Evolutionary conservation across 257 asterid species (phyloP).

Genomic region (Solanum arcanum): DNA sequence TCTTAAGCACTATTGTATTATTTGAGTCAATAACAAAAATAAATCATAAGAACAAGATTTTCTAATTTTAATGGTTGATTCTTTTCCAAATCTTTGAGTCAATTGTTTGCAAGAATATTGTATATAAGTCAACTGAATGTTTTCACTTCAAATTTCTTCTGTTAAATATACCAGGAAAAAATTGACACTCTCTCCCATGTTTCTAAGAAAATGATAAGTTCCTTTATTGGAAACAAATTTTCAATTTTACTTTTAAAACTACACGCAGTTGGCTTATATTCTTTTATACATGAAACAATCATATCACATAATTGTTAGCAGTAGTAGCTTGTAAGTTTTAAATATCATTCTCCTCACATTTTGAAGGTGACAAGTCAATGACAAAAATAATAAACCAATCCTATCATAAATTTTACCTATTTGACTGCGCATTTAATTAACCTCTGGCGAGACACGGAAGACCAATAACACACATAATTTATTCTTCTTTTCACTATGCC

Average conservation of each 20-base stretch:
- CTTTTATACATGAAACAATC: background rate
- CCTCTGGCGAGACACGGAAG: background rate
- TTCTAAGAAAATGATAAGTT: background rate
- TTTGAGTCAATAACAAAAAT: background rate
- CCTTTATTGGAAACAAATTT: background rate
- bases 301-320: background rate
- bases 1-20: background rate
- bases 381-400: background rate
- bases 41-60: background rate
- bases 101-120: background rate
- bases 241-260: background rate
- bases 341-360: background rate
- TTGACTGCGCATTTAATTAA: background rate
- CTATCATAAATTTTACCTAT: background rate
- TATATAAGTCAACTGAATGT: background rate
- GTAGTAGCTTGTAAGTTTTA: background rate
- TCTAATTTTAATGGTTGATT: background rate
- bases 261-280: background rate
- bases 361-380: background rate
- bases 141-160: background rate
- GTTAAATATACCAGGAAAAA: background rate
- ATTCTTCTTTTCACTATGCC: background rate
- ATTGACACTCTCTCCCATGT: background rate
- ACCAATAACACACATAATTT: background rate
- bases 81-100: background rate